Conservation (phyloP, 352 stramenopile genomes). For the Phytophthora meadii region DNA sequence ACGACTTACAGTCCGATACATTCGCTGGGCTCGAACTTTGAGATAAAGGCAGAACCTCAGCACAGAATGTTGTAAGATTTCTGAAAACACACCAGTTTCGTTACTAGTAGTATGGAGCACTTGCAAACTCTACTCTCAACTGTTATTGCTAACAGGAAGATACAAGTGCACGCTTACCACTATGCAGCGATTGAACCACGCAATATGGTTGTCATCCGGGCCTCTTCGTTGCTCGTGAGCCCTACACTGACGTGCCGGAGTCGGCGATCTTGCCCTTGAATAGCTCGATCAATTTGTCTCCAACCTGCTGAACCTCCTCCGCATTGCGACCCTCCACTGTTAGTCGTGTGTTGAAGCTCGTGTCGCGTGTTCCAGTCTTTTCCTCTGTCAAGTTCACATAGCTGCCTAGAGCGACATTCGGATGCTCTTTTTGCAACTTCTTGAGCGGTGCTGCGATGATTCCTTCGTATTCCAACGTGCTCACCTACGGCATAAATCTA, state of each 20-base stretch:
- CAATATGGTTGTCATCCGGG: too few relatives aligned
- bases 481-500: constrained; percentile 52
- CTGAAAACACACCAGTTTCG: too few relatives aligned
- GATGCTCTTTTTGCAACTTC: constrained; percentile 66
- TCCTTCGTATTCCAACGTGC: constrained; percentile 68
- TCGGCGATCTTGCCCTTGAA: constrained; percentile 30
- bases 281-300: constrained; percentile 42
- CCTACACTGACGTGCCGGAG: constrained; percentile 14
- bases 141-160: too few relatives aligned
- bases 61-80: too few relatives aligned
- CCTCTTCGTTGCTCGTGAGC: neutral
- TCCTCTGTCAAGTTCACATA: constrained; percentile 80
- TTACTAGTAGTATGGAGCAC: too few relatives aligned
- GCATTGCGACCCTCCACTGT: constrained; percentile 60
- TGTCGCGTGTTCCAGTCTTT: constrained; percentile 54
- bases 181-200: too few relatives aligned
- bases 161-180: too few relatives aligned
- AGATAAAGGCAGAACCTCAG: too few relatives aligned
- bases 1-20: constrained; percentile 67
- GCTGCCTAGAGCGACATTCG: constrained; percentile 73
- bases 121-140: too few relatives aligned
- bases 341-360: constrained; percentile 69
- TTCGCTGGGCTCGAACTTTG: constrained; percentile 49
- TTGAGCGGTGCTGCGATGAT: constrained; percentile 62
- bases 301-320: constrained; percentile 59